Evolutionary conservation across 2,329 filamentous ascomycete species (phyloP).

Genomic region (Phaeophleospora eucalypticola): DNA sequence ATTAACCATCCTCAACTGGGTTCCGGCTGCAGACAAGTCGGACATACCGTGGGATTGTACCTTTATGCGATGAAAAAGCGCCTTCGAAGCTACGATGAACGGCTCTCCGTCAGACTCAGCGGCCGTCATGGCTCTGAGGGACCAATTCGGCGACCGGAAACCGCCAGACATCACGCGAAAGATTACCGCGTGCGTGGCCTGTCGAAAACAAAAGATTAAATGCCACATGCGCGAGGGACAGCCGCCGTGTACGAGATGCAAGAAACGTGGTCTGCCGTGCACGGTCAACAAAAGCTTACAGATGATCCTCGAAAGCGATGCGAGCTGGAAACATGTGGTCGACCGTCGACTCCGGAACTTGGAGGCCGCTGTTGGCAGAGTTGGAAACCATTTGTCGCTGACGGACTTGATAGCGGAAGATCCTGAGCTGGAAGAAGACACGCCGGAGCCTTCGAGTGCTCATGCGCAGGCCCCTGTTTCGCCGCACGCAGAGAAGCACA

Average conservation of each 20-base stretch:
- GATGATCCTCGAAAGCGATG: conserved; percentile 41
- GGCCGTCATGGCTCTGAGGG: conserved; percentile 18
- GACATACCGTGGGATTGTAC: too few species aligned
- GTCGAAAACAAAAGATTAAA: conserved; percentile 42
- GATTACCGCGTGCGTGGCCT: conserved; percentile 38
- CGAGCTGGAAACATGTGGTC: conserved; percentile 39
- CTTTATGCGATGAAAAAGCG: background rate
- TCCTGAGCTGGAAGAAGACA: conserved; percentile 22
- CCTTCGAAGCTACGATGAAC: background rate
- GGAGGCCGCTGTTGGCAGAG: conserved; percentile 34
- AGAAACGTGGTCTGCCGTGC: conserved; percentile 39
- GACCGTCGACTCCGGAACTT: conserved; percentile 36
- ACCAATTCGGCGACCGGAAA: conserved; percentile 21
- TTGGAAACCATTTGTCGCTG: conserved; percentile 20
- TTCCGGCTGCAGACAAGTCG: too few species aligned
- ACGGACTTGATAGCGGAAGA: conserved; percentile 23
- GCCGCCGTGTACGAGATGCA: conserved; percentile 39
- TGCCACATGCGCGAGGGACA: conserved; percentile 39
- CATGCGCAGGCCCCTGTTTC: conserved; percentile 12
- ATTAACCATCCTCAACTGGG: too few species aligned
- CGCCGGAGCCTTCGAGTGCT: conserved; percentile 10
- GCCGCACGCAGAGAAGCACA: conserved; percentile 22
- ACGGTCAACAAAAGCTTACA: conserved; percentile 42
- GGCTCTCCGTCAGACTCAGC: conserved; percentile 14
- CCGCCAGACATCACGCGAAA: conserved; percentile 30